Evolutionary conservation across 148 eudicot species (phyloP).

Genomic region (Rhododendron simsii): DNA sequence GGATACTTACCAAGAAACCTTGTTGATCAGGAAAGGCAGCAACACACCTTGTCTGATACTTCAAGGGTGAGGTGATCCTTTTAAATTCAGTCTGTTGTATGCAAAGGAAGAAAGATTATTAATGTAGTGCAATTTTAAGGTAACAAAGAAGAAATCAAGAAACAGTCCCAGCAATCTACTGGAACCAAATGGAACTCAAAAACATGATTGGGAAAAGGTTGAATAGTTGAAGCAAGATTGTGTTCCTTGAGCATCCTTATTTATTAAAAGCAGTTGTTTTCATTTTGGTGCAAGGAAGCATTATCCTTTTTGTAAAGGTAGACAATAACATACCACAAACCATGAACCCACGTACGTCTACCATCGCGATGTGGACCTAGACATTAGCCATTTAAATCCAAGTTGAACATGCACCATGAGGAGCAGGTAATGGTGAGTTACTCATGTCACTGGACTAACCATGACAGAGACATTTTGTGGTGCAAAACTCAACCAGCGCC

Average conservation of each 20-base stretch:
- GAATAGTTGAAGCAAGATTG: too few species aligned
- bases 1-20: slow-evolving; percentile 73
- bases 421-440: not conserved
- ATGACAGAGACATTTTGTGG: not conserved
- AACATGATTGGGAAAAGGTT: not conserved
- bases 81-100: slow-evolving; percentile 68
- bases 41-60: slow-evolving; percentile 94
- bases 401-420: not conserved
- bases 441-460: not conserved
- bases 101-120: not conserved
- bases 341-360: not conserved
- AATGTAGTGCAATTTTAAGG: not conserved
- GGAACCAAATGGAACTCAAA: not conserved
- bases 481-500: not conserved
- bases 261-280: not conserved
- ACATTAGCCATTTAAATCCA: not conserved
- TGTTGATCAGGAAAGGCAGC: slow-evolving; percentile 96
- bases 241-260: not conserved
- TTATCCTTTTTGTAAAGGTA: not conserved
- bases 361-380: not conserved
- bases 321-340: not conserved
- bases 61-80: slow-evolving; percentile 76
- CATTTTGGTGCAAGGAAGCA: not conserved
- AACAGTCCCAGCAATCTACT: not conserved
- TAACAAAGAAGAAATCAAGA: not conserved